A percentile compares a stretch with the other conserved stretches of the same genome.
Evolutionary conservation across 169 alveolate species (phyloP).

Genomic region (Perkinsus marinus): DNA sequence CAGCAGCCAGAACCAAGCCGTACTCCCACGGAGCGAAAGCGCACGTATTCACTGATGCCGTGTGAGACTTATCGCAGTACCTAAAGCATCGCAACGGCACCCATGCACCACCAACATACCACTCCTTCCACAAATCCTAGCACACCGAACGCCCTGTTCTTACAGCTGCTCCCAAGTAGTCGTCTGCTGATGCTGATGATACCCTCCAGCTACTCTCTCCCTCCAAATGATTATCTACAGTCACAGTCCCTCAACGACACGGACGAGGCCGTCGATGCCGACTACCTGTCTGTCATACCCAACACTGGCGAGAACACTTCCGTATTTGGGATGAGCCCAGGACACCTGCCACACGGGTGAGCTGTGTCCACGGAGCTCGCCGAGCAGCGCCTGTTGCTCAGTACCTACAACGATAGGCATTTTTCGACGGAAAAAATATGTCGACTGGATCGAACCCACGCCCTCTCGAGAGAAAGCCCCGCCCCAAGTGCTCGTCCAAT

Average conservation of each 20-base stretch:
- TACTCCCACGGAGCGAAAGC: slow-evolving; percentile 60
- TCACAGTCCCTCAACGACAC: not conserved
- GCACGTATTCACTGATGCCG: slow-evolving; percentile 54
- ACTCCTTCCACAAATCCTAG: slow-evolving; percentile 43
- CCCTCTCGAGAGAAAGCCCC: not conserved
- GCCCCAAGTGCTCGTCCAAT: no score
- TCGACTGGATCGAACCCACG: not conserved
- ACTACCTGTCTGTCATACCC: slow-evolving; percentile 62
- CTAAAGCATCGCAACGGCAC: not conserved
- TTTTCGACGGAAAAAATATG: not conserved
- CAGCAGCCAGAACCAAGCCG: slow-evolving; percentile 60
- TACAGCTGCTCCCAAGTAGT: not conserved
- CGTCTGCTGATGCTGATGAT: not conserved
- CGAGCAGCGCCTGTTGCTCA: slow-evolving; percentile 26
- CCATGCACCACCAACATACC: slow-evolving; percentile 16
- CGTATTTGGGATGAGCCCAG: slow-evolving; percentile 81
- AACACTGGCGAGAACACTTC: slow-evolving; percentile 63
- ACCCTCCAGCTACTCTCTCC: slow-evolving; percentile 35
- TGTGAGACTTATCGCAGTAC: slow-evolving; percentile 25
- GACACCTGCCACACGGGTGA: slow-evolving; percentile 73
- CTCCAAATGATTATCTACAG: slow-evolving; percentile 42
- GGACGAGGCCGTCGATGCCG: not conserved
- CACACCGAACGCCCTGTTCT: no score
- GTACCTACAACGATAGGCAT: slow-evolving; percentile 19
- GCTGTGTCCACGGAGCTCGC: slow-evolving; percentile 45